A percentile compares a stretch with the other conserved stretches of the same genome.
phyloP scores from a whole-genome alignment of 768 basidiomycete species.

The Tylopilus sp. region DNA sequence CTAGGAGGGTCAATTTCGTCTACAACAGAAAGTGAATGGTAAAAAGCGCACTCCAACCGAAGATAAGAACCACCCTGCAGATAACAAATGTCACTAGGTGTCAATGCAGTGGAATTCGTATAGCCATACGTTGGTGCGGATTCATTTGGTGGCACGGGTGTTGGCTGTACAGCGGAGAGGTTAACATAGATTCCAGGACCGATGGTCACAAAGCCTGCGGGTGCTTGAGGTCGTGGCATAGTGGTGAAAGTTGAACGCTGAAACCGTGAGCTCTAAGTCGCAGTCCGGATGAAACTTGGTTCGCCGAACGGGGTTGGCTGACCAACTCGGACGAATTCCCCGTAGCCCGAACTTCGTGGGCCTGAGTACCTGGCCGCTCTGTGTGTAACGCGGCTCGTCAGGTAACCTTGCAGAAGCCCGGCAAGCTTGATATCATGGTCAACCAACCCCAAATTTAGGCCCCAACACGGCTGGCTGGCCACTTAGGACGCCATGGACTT shows the following conservation, averaged over 20 bases:
- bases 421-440: no score
- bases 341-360: no score
- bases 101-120: neutral
- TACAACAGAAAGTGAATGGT: neutral
- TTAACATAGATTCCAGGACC: conserved; percentile 1
- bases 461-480: no score
- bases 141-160: neutral
- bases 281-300: no score
- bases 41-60: conserved; percentile 28
- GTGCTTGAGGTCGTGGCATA: neutral
- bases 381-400: no score
- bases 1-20: neutral
- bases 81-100: neutral
- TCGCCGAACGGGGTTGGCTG: no score
- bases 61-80: conserved; percentile 26
- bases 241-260: neutral
- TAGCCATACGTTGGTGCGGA: conserved; percentile 21
- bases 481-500: no score
- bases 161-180: neutral
- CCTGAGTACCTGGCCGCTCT: no score
- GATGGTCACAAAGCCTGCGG: conserved; percentile 1
- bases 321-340: no score
- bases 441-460: no score
- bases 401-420: no score
- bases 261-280: neutral